Conservation (phyloP, 2,329 filamentous ascomycete genomes). For the Arthroderma sp. region DNA sequence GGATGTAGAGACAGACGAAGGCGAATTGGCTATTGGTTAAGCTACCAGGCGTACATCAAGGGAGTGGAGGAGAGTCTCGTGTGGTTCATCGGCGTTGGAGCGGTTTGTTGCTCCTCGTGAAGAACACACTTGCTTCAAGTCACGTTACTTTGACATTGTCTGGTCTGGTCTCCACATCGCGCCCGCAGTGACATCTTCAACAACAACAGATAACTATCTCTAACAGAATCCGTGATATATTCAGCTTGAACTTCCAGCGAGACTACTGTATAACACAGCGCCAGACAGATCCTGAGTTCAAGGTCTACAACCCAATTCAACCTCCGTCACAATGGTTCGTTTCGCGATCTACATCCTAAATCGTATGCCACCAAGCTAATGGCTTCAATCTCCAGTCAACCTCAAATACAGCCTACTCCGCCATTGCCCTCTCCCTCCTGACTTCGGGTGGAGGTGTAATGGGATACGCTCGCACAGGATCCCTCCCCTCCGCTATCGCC, state of each 20-base stretch:
- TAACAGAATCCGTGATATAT: too few relatives aligned
- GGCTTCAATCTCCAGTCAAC: neutral
- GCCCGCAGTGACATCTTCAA: too few relatives aligned
- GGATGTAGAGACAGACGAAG: neutral
- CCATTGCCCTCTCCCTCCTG: constrained; percentile 64
- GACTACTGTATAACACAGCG: too few relatives aligned
- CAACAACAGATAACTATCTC: too few relatives aligned
- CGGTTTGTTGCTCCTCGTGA: neutral
- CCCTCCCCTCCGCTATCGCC: constrained; percentile 72
- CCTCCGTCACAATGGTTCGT: neutral
- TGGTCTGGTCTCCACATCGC: too few relatives aligned
- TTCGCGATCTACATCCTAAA: neutral
- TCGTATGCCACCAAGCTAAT: constrained; percentile 7
- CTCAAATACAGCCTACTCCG: constrained; percentile 39
- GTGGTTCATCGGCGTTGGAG: neutral
- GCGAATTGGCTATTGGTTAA: neutral
- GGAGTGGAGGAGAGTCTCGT: neutral
- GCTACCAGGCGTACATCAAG: neutral
- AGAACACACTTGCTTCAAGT: neutral
- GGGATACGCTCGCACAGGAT: constrained; percentile 74
- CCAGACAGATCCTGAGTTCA: too few relatives aligned
- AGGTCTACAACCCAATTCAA: too few relatives aligned
- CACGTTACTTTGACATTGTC: too few relatives aligned
- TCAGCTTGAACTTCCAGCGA: too few relatives aligned
- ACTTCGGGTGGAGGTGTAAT: constrained; percentile 78